These are phyloP conservation scores for Microcyclospora pomicola DNA, from an alignment of 2,329 filamentous ascomycete genomes.

Conservation along the genomic window DNA sequence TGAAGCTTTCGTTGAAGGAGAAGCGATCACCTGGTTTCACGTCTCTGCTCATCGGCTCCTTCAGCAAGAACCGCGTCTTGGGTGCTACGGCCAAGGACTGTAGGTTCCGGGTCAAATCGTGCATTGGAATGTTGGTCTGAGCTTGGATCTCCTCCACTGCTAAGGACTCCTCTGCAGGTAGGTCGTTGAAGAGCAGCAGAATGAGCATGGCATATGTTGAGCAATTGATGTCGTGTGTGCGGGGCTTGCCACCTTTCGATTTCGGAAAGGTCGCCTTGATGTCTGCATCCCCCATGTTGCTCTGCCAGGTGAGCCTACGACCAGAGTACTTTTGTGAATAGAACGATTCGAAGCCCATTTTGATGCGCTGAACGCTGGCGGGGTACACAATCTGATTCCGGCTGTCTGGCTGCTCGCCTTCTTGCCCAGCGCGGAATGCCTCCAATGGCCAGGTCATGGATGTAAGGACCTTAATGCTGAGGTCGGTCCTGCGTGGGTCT, in stretches of 20 bases:
- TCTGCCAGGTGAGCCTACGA: conserved; percentile 72
- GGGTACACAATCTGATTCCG: conserved; percentile 56
- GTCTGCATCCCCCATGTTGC: conserved; percentile 69
- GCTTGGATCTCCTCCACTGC: conserved; percentile 69
- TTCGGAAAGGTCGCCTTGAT: conserved; percentile 66
- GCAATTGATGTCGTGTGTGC: conserved; percentile 80
- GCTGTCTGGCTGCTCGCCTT: conserved; percentile 31
- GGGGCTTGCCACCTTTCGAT: conserved; percentile 55
- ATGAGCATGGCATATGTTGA: conserved; percentile 89
- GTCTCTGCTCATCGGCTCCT: conserved; percentile 65
- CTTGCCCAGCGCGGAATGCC: conserved; percentile 52
- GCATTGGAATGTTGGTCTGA: conserved; percentile 60
- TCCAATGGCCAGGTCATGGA: conserved; percentile 93
- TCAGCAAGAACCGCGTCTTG: conserved; percentile 68
- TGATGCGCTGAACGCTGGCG: conserved; percentile 56
- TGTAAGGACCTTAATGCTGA: conserved; percentile 74
- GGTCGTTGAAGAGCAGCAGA: conserved; percentile 75
- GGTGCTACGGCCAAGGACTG: conserved; percentile 71
- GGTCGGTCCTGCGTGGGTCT: conserved; percentile 54
- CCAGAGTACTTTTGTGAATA: conserved; percentile 82
- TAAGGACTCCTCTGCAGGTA: conserved; percentile 38
- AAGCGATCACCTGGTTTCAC: conserved; percentile 68
- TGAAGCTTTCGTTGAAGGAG: conserved; percentile 67
- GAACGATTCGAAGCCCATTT: conserved; percentile 75
- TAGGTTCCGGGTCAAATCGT: conserved; percentile 63